phyloP scores from a whole-genome alignment of 768 basidiomycete genomes.

The Tulasnella sp. region DNA sequence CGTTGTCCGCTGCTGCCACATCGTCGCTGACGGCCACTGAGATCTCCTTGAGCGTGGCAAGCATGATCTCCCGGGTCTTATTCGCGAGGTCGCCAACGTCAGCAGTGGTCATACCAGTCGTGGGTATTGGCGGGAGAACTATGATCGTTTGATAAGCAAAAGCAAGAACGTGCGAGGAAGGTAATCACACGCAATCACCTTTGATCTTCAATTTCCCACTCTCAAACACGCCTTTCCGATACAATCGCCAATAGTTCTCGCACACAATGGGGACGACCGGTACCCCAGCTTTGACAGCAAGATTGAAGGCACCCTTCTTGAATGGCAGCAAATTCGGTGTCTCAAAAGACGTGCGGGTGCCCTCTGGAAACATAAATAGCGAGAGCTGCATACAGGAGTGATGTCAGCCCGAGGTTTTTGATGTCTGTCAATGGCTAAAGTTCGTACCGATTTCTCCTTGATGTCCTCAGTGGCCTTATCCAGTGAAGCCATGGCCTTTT shows the following conservation, averaged over 20 bases:
- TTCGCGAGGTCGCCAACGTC: constrained; percentile 61
- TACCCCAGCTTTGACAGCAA: constrained; percentile 81
- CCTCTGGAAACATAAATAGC: constrained; percentile 94
- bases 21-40: constrained; percentile 31
- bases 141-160: constrained; percentile 7
- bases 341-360: constrained; percentile 68
- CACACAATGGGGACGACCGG: constrained; percentile 87
- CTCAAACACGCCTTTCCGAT: constrained; percentile 66
- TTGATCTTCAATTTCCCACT: constrained; percentile 67
- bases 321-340: constrained; percentile 66
- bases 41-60: constrained; percentile 64
- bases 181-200: constrained; percentile 39
- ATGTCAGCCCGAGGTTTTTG: not conserved
- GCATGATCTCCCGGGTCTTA: constrained; percentile 70
- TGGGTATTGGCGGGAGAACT: constrained; percentile 89
- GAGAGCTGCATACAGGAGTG: constrained; percentile 39
- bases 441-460: constrained; percentile 38
- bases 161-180: not conserved
- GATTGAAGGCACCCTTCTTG: constrained; percentile 98
- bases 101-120: constrained; percentile 52
- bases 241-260: constrained; percentile 88
- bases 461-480: constrained; percentile 67
- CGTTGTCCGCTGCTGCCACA: constrained; percentile 5
- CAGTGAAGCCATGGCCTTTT: constrained; percentile 61
- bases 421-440: not conserved